Percentiles rank a stretch among this genome's conserved stretches.
These are phyloP conservation scores for Helenozyma baotianmanensis DNA, from an alignment of 805 yeast species.

Conservation along the genomic window DNA sequence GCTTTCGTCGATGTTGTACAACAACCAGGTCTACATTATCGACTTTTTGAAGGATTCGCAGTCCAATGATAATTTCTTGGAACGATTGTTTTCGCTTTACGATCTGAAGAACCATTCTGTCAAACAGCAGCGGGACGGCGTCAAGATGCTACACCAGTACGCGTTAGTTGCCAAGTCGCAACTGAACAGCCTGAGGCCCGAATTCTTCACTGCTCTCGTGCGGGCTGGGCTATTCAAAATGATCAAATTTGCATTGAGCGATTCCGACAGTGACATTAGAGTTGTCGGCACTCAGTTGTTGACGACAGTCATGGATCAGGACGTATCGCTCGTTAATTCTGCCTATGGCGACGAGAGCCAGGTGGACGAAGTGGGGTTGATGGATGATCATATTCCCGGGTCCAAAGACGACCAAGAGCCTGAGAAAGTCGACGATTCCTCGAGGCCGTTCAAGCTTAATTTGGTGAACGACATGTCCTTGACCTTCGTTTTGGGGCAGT, in stretches of 20 bases:
- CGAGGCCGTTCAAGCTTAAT: constrained; percentile 22
- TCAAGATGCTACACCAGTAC: constrained; percentile 75
- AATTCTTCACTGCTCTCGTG: constrained; percentile 60
- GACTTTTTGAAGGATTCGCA: constrained; percentile 49
- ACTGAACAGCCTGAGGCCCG: constrained; percentile 56
- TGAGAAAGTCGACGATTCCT: constrained; percentile 14
- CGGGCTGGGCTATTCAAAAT: constrained; percentile 66
- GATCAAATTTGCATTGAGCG: constrained; percentile 66
- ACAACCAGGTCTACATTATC: constrained; percentile 65
- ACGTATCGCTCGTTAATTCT: constrained; percentile 55
- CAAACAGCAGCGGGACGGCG: constrained; percentile 54
- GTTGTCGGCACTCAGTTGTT: constrained; percentile 76
- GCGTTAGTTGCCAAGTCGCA: constrained; percentile 66
- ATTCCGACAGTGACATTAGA: constrained; percentile 44
- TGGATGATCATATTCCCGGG: constrained; percentile 4
- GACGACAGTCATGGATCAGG: constrained; percentile 79
- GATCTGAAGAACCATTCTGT: constrained; percentile 15
- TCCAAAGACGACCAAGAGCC: constrained; percentile 1
- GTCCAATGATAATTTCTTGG: constrained; percentile 42
- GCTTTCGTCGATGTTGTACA: constrained; percentile 61
- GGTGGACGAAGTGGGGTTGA: constrained; percentile 19
- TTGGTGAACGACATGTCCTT: constrained; percentile 57
- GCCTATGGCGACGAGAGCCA: constrained; percentile 21
- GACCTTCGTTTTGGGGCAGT: constrained; percentile 49
- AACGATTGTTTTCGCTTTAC: constrained; percentile 57